phyloP scores from a whole-genome alignment of 192 early-diverging fungal species.

The Rhizophagus sp. region DNA sequence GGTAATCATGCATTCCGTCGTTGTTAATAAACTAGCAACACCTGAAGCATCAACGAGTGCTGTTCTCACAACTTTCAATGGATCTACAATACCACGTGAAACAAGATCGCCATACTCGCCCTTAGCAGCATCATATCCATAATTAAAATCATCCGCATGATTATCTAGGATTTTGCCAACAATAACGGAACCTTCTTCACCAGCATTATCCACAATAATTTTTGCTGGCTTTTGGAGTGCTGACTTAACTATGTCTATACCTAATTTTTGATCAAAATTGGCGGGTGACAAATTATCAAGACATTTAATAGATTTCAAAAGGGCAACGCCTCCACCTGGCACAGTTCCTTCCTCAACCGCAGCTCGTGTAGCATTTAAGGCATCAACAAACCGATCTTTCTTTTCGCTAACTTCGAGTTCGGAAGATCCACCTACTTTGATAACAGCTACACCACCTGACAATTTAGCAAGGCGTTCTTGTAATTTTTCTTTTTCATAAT shows the following conservation, averaged over 20 bases:
- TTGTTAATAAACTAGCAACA: slow-evolving; percentile 96
- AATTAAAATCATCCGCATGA: slow-evolving; percentile 79
- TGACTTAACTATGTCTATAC: slow-evolving; percentile 93
- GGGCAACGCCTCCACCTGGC: slow-evolving; percentile 96
- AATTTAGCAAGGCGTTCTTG: slow-evolving; percentile 99
- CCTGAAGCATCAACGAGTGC: slow-evolving; percentile 96
- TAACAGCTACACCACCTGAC: slow-evolving; percentile 98
- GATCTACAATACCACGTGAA: slow-evolving; percentile 95
- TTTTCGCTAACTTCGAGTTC: slow-evolving; percentile 99
- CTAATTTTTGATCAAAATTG: slow-evolving; percentile 99
- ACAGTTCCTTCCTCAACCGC: slow-evolving; percentile 99
- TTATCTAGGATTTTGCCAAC: slow-evolving; percentile 93
- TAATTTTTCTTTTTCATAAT: slow-evolving; percentile 99
- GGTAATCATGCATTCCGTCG: slow-evolving; percentile 97
- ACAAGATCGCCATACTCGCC: slow-evolving; percentile 97
- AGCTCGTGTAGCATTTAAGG: slow-evolving; percentile 96
- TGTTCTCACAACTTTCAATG: slow-evolving; percentile 98
- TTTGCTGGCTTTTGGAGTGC: slow-evolving; percentile 92
- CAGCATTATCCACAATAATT: slow-evolving; percentile 97
- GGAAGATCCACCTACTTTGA: slow-evolving; percentile 96
- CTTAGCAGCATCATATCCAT: slow-evolving; percentile 90
- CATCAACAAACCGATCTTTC: slow-evolving; percentile 99
- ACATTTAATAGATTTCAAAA: slow-evolving; percentile 90
- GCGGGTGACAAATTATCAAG: slow-evolving; percentile 81
- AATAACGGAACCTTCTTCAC: slow-evolving; percentile 94